These are phyloP conservation scores for Aspergillus sp. DNA, from an alignment of 2,329 filamentous ascomycete species.

Conservation along the genomic window DNA sequence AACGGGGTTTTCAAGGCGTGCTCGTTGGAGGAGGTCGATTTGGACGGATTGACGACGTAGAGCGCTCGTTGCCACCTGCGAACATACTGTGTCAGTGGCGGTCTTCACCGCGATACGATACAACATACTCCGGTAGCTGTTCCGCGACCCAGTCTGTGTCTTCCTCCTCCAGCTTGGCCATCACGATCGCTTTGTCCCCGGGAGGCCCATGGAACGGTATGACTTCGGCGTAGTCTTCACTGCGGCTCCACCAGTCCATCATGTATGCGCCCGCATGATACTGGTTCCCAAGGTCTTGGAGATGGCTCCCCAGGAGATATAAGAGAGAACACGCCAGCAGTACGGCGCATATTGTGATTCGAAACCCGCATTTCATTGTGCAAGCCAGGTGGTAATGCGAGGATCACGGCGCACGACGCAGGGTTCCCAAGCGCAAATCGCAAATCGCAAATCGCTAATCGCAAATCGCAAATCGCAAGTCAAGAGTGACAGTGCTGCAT, in stretches of 20 bases:
- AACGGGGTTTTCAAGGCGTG: conserved; percentile 21
- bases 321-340: conserved; percentile 18
- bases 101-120: neutral
- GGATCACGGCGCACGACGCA: conserved; percentile 2
- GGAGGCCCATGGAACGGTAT: conserved; percentile 4
- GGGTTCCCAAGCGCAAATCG: neutral
- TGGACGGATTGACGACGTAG: conserved; percentile 33
- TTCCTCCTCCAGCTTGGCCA: conserved; percentile 37
- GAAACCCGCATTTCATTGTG: conserved; percentile 24
- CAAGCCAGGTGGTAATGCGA: neutral
- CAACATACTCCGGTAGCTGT: conserved; percentile 37
- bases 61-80: conserved; percentile 38
- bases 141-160: conserved; percentile 37
- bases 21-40: conserved; percentile 11
- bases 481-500: neutral
- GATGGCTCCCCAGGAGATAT: conserved; percentile 22
- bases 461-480: neutral
- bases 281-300: conserved; percentile 26
- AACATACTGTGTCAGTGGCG: conserved; percentile 1
- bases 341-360: conserved; percentile 17
- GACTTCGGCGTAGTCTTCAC: conserved; percentile 2
- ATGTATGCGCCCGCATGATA: conserved; percentile 29
- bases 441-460: no score
- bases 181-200: conserved; percentile 34
- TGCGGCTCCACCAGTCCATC: conserved; percentile 19